Conservation (phyloP, 495 filamentous ascomycete genomes). For the Cetradonia linearis region DNA sequence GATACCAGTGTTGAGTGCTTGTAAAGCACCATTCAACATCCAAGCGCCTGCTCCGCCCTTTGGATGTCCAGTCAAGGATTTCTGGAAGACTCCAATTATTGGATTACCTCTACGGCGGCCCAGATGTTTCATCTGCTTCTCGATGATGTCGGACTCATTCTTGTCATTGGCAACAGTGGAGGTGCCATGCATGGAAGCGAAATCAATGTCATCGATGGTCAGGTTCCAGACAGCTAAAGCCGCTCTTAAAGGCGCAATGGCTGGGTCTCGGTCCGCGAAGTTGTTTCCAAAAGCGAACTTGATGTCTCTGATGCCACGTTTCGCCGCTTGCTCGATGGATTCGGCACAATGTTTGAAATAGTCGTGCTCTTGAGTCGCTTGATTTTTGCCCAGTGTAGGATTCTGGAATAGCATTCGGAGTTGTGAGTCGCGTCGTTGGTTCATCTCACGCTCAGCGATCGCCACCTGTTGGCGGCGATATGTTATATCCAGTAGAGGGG, state of each 20-base stretch:
- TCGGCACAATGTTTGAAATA: neutral
- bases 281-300: neutral
- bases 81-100: slow-evolving; percentile 20
- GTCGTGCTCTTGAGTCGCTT: neutral
- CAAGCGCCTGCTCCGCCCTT: slow-evolving; percentile 26
- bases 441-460: neutral
- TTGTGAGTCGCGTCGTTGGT: neutral
- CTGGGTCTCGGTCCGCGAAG: neutral
- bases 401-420: neutral
- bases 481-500: slow-evolving; percentile 19
- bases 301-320: neutral
- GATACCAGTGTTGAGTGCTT: slow-evolving; percentile 21
- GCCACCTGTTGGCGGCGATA: slow-evolving; percentile 8
- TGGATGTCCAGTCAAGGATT: slow-evolving; percentile 26
- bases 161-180: slow-evolving; percentile 26
- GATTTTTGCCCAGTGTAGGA: neutral
- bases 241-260: slow-evolving; percentile 22
- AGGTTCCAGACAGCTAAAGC: slow-evolving; percentile 24
- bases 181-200: slow-evolving; percentile 26
- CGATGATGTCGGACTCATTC: slow-evolving; percentile 23
- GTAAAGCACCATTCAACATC: slow-evolving; percentile 27
- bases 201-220: slow-evolving; percentile 23
- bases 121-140: slow-evolving; percentile 20
- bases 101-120: slow-evolving; percentile 22
- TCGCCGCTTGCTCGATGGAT: neutral